These are phyloP conservation scores for Entomortierella parvispora DNA, from an alignment of 192 early-diverging fungal species.

Conservation along the genomic window DNA sequence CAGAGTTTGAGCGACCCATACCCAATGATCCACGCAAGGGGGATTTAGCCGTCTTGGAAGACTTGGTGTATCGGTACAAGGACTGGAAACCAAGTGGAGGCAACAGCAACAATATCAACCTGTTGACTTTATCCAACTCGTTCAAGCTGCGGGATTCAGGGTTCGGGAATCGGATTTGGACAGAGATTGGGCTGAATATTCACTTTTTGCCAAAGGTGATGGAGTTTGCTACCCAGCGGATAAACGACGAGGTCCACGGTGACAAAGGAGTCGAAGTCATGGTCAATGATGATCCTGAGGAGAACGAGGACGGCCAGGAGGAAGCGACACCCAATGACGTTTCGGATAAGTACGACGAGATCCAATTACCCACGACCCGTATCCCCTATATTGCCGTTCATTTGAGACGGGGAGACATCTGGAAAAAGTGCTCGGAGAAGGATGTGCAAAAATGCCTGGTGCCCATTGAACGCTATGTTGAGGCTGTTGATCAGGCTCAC, in stretches of 20 bases:
- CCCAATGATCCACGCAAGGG: constrained; percentile 1
- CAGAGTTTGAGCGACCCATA: not conserved
- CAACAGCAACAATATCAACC: not conserved
- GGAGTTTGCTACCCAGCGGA: not conserved
- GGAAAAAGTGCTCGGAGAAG: constrained; percentile 10
- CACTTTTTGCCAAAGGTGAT: constrained; percentile 15
- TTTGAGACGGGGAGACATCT: constrained; percentile 12
- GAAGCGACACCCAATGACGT: not conserved
- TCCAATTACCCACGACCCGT: not conserved
- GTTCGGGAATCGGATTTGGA: not conserved
- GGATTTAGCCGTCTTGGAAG: constrained; percentile 11
- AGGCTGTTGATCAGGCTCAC: not conserved
- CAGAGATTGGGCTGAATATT: constrained; percentile 1
- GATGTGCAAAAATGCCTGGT: not conserved
- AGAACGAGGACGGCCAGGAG: not conserved
- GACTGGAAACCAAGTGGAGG: not conserved
- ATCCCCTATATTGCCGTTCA: constrained; percentile 18
- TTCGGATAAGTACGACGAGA: not conserved
- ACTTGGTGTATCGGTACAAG: constrained; percentile 7
- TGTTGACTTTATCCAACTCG: constrained; percentile 4
- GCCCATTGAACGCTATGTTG: constrained; percentile 7
- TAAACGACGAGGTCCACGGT: not conserved
- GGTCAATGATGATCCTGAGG: not conserved
- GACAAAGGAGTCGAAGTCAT: not conserved
- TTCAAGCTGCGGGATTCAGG: constrained; percentile 15